Conservation (phyloP, 192 early-diverging fungal species). For the Lunasporangiospora selenospora region DNA sequence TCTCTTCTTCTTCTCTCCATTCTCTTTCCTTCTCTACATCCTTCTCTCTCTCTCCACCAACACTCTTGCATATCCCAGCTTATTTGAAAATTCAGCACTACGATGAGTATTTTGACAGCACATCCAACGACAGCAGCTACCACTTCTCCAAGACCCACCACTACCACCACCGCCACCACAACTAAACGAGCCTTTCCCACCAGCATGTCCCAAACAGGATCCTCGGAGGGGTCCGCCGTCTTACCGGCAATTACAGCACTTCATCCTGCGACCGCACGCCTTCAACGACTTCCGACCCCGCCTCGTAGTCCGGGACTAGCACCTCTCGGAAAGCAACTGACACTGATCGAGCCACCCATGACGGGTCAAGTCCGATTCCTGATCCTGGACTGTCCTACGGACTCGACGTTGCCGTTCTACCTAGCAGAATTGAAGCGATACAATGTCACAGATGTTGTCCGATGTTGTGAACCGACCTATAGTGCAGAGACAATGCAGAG, state of each 20-base stretch:
- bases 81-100: too few relatives aligned
- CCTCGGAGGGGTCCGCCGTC: conserved; percentile 16
- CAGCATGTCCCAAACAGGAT: conserved; percentile 11
- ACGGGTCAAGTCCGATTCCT: conserved; percentile 77
- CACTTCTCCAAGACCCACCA: too few relatives aligned
- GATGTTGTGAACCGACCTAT: conserved; percentile 88
- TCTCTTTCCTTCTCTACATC: too few relatives aligned
- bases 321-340: conserved; percentile 68
- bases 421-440: conserved; percentile 67
- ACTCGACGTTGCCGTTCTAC: conserved; percentile 43
- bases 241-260: conserved; percentile 4
- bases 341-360: conserved; percentile 63
- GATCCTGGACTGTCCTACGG: conserved; percentile 85
- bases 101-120: too few relatives aligned
- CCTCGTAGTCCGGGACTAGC: conserved; percentile 42
- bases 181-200: too few relatives aligned
- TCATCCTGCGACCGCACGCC: conserved; percentile 23
- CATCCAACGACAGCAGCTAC: too few relatives aligned
- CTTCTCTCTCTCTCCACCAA: too few relatives aligned
- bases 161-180: too few relatives aligned
- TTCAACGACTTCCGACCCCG: conserved; percentile 40
- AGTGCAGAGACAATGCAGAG: conserved; percentile 59
- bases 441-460: conserved; percentile 82
- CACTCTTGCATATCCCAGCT: too few relatives aligned
- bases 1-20: too few relatives aligned